Evolutionary conservation across 176 grass and related monocot genomes (phyloP).

Genomic region (Echinochloa phyllopogon): DNA sequence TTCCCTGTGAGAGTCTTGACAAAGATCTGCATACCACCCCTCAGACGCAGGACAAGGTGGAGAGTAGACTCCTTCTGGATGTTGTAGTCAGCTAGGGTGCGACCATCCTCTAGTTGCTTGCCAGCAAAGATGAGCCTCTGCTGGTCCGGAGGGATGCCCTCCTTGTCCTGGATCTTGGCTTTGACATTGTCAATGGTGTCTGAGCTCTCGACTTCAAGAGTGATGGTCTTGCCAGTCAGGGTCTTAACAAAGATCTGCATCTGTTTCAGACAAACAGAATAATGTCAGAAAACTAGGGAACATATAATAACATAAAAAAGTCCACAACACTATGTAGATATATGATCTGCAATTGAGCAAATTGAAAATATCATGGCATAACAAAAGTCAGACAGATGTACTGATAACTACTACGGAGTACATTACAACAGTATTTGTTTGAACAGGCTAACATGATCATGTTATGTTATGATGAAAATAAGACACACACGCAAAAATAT

Average conservation of each 20-base stretch:
- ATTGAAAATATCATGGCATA: too few relatives aligned
- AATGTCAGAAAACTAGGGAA: neutral
- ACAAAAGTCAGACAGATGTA: neutral
- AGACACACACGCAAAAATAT: neutral
- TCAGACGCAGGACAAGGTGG: slow-evolving; percentile 55
- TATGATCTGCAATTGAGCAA: neutral
- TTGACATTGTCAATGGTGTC: slow-evolving; percentile 77
- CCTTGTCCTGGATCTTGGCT: slow-evolving; percentile 82
- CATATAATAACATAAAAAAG: neutral
- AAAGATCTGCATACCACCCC: slow-evolving; percentile 68
- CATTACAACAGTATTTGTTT: too few relatives aligned
- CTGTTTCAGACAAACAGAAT: slow-evolving; percentile 6
- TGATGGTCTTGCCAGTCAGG: slow-evolving; percentile 62
- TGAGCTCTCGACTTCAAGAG: slow-evolving; percentile 57
- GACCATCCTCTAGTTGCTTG: slow-evolving; percentile 65
- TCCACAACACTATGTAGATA: neutral
- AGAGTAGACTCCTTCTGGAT: slow-evolving; percentile 70
- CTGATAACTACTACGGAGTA: neutral
- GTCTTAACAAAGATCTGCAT: slow-evolving; percentile 82
- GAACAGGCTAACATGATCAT: neutral
- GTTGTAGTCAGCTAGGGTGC: slow-evolving; percentile 66
- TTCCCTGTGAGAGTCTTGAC: slow-evolving; percentile 64
- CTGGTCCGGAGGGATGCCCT: slow-evolving; percentile 70
- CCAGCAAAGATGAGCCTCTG: slow-evolving; percentile 71
- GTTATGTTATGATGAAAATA: neutral